Evolutionary conservation across 495 filamentous ascomycete genomes (phyloP).

Genomic region (Neurospora sublineolata): DNA sequence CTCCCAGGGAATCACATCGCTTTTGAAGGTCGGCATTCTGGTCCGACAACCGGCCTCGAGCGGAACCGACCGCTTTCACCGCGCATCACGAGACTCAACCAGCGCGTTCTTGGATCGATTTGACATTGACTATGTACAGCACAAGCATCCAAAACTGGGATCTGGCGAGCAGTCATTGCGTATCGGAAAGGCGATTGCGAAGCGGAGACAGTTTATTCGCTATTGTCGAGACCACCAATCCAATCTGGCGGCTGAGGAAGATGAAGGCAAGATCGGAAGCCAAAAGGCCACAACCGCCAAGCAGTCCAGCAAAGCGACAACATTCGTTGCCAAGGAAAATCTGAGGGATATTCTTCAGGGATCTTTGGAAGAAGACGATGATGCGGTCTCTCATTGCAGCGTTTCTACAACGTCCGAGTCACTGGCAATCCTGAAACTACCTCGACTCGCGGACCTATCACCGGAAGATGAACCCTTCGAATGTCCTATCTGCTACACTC

Average conservation of each 20-base stretch:
- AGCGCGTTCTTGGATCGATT: background rate
- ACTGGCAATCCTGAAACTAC: constrained; percentile 3
- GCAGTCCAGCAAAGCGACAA: constrained; percentile 9
- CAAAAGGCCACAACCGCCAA: background rate
- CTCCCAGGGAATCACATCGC: background rate
- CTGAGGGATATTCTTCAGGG: background rate
- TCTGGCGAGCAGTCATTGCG: constrained; percentile 8
- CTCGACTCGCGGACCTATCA: constrained; percentile 2
- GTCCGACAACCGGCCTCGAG: background rate
- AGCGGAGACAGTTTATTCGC: constrained; percentile 21
- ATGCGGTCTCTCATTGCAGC: background rate
- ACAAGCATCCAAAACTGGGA: background rate
- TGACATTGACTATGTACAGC: constrained; percentile 1
- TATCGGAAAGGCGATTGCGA: constrained; percentile 20
- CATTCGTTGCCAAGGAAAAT: background rate
- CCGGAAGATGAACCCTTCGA: constrained; percentile 9
- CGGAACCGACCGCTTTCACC: background rate
- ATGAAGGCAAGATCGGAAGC: background rate
- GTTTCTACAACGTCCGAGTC: constrained; percentile 1
- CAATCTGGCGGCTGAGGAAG: background rate
- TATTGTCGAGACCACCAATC: constrained; percentile 21
- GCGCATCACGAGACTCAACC: background rate
- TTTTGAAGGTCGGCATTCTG: background rate
- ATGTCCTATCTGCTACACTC: constrained; percentile 23
- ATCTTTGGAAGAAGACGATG: background rate